Base-by-base conservation (phyloP, 1,139 yeast genomes). In the Pichia inconspicua region DNA sequence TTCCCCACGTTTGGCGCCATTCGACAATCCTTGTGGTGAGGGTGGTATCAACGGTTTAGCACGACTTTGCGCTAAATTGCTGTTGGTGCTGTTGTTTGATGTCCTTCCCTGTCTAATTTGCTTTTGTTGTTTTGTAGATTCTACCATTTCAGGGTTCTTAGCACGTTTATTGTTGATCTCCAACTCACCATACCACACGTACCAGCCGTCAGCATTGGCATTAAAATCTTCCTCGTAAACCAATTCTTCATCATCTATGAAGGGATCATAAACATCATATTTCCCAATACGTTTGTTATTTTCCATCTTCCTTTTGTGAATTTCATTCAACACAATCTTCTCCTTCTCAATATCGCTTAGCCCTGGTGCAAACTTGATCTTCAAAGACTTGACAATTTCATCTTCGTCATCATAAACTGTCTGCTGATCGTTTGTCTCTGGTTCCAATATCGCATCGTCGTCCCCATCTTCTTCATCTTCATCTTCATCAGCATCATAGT, bases 151-250 rank as follows among this genome's bases (percentile, higher is more conserved):
- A 22, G 9, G 27, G 9, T 37, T 22, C n/a, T 37, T 41, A 11
- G 38, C 44, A 17, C 25, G 47, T 36, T 44, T 48, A 17, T 48
- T 47, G 55, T 84, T 94, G 50, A 84, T 92, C 32, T 85, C 82
- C 53, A 94, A 71, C 5, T 96, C 95, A 0, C 99, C 99, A 72
- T 90, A 87, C 64, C 83, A 94, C 0, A 94, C 97, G 60, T 92
- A 94, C 65, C 92, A 94, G 2, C 98, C 98, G 61, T 92, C 97
- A 56, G 86, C 85, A 0, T 96, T 89, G 1, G 94, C 80, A 2
- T 94, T 92, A 10, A 95, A 82, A 57, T 86, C 94, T 63, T 90
- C 97, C 65, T 92, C 97, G 86, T 94, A 86, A 53, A 81, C 78
- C 59, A 89, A 71, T 66, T 92, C 99, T 28, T 86, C 78, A 65